Conservation (phyloP, 1,284 basidiomycete species). For the Leccinum fallax region DNA sequence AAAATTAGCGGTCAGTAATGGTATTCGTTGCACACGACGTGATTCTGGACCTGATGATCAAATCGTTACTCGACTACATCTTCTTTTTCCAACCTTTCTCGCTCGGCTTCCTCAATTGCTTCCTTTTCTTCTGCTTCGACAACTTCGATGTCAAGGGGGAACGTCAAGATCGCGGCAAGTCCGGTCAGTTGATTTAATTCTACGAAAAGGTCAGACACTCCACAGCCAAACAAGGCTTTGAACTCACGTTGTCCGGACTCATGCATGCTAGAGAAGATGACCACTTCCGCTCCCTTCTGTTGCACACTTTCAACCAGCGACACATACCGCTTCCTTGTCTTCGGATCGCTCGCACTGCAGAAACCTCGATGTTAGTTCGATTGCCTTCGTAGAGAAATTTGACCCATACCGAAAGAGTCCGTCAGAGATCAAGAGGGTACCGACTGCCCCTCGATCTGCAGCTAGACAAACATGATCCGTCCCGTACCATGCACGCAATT, state of each 20-base stretch:
- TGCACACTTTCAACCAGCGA: conserved; percentile 88
- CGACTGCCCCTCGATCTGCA: conserved; percentile 91
- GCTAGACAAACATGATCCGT: conserved; percentile 93
- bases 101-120: conserved; percentile 54
- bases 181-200: conserved; percentile 96
- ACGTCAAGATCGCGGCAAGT: conserved; percentile 94
- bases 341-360: conserved; percentile 71
- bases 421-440: conserved; percentile 94
- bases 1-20: neutral
- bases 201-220: conserved; percentile 38
- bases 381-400: neutral
- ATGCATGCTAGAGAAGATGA: conserved; percentile 99
- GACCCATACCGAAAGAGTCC: conserved; percentile 82
- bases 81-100: conserved; percentile 34
- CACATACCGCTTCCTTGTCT: conserved; percentile 84
- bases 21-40: neutral
- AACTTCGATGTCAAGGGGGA: conserved; percentile 93
- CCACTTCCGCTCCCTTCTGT: conserved; percentile 87
- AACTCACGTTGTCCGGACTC: conserved; percentile 92
- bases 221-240: neutral
- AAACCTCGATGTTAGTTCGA: neutral
- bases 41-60: neutral
- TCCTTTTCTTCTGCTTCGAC: conserved; percentile 85
- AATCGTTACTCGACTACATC: conserved; percentile 32
- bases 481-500: conserved; percentile 98